These are phyloP conservation scores for Ascochyta clinopodiicola DNA, from an alignment of 2,329 filamentous ascomycete species.

Conservation along the genomic window DNA sequence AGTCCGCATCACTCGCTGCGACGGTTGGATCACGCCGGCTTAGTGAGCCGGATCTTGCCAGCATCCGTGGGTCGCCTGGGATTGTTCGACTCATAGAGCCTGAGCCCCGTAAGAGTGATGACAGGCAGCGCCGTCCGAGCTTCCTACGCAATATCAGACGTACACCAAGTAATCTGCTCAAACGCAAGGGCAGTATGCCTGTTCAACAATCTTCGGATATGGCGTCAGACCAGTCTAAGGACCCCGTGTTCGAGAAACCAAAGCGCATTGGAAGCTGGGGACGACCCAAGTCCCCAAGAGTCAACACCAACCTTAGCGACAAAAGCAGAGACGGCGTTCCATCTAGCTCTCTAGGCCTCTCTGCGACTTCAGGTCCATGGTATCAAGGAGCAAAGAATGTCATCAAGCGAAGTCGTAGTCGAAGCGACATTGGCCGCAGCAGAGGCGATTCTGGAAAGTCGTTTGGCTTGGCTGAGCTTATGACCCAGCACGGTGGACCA, in stretches of 20 bases:
- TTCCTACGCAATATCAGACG: conserved; percentile 57
- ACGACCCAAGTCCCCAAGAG: conserved; percentile 49
- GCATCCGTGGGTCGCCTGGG: conserved; percentile 63
- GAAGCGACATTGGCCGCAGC: conserved; percentile 59
- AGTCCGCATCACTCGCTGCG: conserved; percentile 64
- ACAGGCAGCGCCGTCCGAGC: conserved; percentile 58
- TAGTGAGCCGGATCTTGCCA: conserved; percentile 69
- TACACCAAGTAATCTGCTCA: conserved; percentile 53
- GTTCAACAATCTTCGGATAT: conserved; percentile 36
- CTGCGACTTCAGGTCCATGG: conserved; percentile 44
- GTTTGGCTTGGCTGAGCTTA: conserved; percentile 59
- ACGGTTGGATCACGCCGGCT: conserved; percentile 74
- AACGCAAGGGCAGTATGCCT: conserved; percentile 54
- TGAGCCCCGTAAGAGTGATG: conserved; percentile 48
- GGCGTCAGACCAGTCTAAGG: conserved; percentile 37
- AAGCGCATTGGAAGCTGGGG: conserved; percentile 52
- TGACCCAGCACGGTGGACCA: conserved; percentile 64
- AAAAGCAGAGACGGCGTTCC: conserved; percentile 63
- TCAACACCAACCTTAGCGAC: conserved; percentile 48
- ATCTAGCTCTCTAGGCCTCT: conserved; percentile 52
- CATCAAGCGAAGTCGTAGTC: conserved; percentile 61
- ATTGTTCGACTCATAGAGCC: conserved; percentile 67
- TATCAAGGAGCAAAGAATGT: conserved; percentile 49
- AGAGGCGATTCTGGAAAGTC: conserved; percentile 43
- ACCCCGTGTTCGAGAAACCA: conserved; percentile 42